A percentile compares a stretch with the other conserved stretches of the same genome.
Evolutionary conservation across 2,329 filamentous ascomycete genomes (phyloP).

Genomic region (Fusarium sp.): DNA sequence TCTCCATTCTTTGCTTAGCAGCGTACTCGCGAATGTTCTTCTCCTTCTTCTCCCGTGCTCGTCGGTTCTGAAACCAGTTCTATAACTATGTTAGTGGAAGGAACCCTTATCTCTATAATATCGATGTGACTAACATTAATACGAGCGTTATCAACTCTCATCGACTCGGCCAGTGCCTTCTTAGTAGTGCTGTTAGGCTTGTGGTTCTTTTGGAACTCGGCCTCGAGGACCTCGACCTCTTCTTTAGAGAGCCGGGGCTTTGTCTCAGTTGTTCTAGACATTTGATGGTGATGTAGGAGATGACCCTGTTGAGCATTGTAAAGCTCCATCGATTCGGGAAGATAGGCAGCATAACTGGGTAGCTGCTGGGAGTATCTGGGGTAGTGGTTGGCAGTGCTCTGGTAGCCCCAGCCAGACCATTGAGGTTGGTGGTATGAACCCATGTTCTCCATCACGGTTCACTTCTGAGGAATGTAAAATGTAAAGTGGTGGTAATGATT

Average conservation of each 20-base stretch:
- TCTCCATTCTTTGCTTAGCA: conserved; percentile 57
- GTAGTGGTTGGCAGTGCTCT: conserved; percentile 51
- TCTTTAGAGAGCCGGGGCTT: conserved; percentile 71
- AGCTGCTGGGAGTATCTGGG: conserved; percentile 54
- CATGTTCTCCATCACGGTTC: conserved; percentile 52
- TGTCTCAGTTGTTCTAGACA: conserved; percentile 62
- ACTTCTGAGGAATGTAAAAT: conserved; percentile 33
- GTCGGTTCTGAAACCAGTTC: conserved; percentile 80
- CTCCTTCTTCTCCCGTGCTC: conserved; percentile 76
- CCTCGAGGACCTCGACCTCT: conserved; percentile 72
- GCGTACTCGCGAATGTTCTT: conserved; percentile 65
- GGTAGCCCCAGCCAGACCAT: conserved; percentile 57
- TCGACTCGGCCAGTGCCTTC: conserved; percentile 72
- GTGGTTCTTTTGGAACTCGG: conserved; percentile 74
- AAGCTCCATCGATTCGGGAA: conserved; percentile 58
- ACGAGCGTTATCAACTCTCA: conserved; percentile 74
- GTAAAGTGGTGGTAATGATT: conserved; percentile 34
- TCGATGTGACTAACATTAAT: conserved; percentile 68
- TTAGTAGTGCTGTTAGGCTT: conserved; percentile 76
- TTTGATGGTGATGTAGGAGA: conserved; percentile 57
- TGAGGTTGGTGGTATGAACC: conserved; percentile 55
- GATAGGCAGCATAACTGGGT: conserved; percentile 55
- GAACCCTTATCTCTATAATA: not conserved
- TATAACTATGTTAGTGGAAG: conserved; percentile 57
- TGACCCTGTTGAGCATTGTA: conserved; percentile 57